Percentiles rank a stretch among this genome's conserved stretches.
These are phyloP conservation scores for Oenanthe sinensis DNA, from an alignment of 129 eudicot genomes.

Conservation along the genomic window DNA sequence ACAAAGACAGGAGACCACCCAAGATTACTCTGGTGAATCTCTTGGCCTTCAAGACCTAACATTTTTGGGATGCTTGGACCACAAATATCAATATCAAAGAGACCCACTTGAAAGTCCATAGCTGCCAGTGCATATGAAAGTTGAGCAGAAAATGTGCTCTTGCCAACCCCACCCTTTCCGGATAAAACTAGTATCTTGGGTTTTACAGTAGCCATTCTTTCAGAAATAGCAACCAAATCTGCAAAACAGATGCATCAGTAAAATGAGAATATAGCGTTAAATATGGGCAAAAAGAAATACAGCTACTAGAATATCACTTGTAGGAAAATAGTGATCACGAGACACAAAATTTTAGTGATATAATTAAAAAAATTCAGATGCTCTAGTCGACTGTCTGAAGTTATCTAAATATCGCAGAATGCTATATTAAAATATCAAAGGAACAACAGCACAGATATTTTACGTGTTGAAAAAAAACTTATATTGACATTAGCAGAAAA, in stretches of 20 bases:
- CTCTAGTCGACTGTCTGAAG: not conserved
- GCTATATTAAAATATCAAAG: not conserved
- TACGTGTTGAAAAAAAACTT: not conserved
- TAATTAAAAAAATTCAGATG: not conserved
- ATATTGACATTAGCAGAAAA: not conserved
- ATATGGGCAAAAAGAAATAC: not conserved
- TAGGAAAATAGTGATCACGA: not conserved
- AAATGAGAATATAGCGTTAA: not conserved
- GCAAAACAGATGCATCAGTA: slow-evolving; percentile 11
- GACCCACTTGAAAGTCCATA: slow-evolving; percentile 84
- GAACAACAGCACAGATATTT: too few relatives aligned
- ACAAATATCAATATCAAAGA: slow-evolving; percentile 82
- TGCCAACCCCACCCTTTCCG: slow-evolving; percentile 95
- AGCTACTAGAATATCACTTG: not conserved
- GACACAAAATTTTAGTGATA: not conserved
- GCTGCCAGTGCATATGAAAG: slow-evolving; percentile 75
- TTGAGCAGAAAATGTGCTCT: slow-evolving; percentile 96
- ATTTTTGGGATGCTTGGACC: slow-evolving; percentile 98
- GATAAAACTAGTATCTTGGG: slow-evolving; percentile 84
- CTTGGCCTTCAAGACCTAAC: slow-evolving; percentile 95
- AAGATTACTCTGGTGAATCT: slow-evolving; percentile 72
- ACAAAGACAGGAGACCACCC: slow-evolving; percentile 97
- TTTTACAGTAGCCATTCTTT: slow-evolving; percentile 90
- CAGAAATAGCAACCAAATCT: slow-evolving; percentile 74
- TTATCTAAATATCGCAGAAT: not conserved